phyloP scores from a whole-genome alignment of 345 rosid species.

The Arabidopsis suecica region DNA sequence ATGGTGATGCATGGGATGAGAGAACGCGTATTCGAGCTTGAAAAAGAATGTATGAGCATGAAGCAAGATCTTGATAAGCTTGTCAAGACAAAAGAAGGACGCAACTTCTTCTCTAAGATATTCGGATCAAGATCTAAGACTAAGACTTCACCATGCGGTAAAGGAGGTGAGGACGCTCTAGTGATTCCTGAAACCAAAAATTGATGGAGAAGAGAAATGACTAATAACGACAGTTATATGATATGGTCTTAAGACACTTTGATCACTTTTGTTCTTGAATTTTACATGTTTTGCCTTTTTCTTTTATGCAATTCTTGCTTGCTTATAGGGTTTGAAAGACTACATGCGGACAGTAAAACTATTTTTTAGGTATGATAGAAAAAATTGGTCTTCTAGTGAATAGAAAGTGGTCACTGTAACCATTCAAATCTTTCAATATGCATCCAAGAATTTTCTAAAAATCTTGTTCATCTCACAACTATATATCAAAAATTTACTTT shows the following conservation, averaged over 20 bases:
- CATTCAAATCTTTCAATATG: no score
- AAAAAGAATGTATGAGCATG: conserved; percentile 79
- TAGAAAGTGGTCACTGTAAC: no score
- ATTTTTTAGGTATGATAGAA: no score
- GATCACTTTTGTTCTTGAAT: conserved; percentile 21
- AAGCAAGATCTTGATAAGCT: conserved; percentile 78
- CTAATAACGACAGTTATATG: conserved; percentile 14
- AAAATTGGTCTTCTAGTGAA: no score
- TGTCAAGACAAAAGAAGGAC: conserved; percentile 64
- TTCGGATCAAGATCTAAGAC: conserved; percentile 53
- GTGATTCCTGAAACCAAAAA: conserved; percentile 33
- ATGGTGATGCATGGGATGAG: conserved; percentile 60
- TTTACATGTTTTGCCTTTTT: conserved; percentile 19
- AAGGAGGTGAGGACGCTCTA: conserved; percentile 23
- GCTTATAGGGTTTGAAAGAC: not conserved
- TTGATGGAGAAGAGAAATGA: not conserved
- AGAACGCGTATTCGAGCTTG: conserved; percentile 74
- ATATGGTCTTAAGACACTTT: conserved; percentile 15
- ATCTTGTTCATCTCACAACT: not conserved
- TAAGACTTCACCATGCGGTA: conserved; percentile 43
- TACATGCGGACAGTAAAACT: no score
- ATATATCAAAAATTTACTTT: no score
- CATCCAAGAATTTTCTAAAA: not conserved
- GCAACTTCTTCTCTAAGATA: conserved; percentile 61
- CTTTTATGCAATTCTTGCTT: conserved; percentile 6